Evolutionary conservation across 352 stramenopile species (phyloP).

Genomic region (Globisporangium mamillatum): DNA sequence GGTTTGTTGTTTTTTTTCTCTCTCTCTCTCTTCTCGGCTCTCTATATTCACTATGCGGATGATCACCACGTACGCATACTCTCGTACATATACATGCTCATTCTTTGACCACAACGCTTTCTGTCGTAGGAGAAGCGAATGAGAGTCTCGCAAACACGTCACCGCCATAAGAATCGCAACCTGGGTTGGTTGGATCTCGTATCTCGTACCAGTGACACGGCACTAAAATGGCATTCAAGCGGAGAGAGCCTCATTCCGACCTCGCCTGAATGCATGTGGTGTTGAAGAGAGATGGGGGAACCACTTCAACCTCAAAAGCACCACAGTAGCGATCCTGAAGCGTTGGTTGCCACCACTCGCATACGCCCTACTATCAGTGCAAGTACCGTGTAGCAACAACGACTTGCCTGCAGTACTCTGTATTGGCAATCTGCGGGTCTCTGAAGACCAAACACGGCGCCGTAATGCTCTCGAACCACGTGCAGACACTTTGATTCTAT

Average conservation of each 20-base stretch:
- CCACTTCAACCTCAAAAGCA: neutral
- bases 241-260: neutral
- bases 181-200: neutral
- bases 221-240: conserved; percentile 1
- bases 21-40: no score
- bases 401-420: neutral
- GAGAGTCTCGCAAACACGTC: no score
- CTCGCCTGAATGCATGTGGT: neutral
- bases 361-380: no score
- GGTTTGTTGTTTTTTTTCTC: neutral
- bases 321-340: no score
- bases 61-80: no score
- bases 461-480: neutral
- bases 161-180: neutral
- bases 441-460: neutral
- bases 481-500: neutral
- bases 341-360: no score
- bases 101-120: no score
- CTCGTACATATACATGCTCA: no score
- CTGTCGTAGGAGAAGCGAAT: no score
- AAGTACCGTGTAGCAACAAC: no score
- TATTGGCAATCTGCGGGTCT: neutral
- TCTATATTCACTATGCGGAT: no score
- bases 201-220: neutral
- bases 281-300: neutral